A percentile compares a stretch with the other conserved stretches of the same genome.
Conservation (phyloP, 768 basidiomycete species). For the Leucosporidium creatinivorum region DNA sequence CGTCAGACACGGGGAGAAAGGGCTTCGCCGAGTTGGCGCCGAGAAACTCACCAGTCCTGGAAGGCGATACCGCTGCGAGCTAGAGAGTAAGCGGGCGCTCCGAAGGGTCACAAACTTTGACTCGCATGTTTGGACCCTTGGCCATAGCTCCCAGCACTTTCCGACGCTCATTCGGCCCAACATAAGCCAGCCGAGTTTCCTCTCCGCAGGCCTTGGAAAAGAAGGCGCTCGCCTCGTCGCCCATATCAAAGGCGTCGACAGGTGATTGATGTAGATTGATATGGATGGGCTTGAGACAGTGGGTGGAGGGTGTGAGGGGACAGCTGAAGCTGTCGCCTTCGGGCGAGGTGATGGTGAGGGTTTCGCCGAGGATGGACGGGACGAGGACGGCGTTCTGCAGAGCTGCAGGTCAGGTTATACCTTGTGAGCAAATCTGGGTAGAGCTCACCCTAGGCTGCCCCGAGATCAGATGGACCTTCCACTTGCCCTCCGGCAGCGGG, state of each 20-base stretch:
- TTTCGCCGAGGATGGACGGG: background rate
- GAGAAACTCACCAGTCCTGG: conserved; percentile 1
- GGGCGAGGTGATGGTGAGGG: conserved; percentile 2
- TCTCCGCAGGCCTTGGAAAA: background rate
- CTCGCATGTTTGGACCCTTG: background rate
- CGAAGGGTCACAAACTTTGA: too few relatives aligned
- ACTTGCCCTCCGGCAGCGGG: background rate
- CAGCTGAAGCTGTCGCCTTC: background rate
- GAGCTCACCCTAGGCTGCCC: background rate
- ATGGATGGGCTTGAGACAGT: background rate
- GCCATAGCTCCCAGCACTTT: conserved; percentile 4
- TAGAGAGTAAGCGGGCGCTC: too few relatives aligned
- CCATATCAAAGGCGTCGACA: background rate
- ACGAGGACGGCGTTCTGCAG: conserved; percentile 6
- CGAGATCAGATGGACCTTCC: background rate
- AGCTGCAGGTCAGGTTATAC: background rate
- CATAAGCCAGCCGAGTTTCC: background rate
- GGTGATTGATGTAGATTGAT: conserved; percentile 1
- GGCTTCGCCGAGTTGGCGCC: too few relatives aligned
- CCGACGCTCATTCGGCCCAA: background rate
- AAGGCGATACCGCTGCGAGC: background rate
- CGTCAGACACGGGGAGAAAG: too few relatives aligned
- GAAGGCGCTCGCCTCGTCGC: conserved; percentile 8
- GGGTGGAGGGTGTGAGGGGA: background rate
- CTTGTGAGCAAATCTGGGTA: background rate